Base-by-base conservation (phyloP, 1,139 yeast species). In the Yamadazyma sp. region DNA sequence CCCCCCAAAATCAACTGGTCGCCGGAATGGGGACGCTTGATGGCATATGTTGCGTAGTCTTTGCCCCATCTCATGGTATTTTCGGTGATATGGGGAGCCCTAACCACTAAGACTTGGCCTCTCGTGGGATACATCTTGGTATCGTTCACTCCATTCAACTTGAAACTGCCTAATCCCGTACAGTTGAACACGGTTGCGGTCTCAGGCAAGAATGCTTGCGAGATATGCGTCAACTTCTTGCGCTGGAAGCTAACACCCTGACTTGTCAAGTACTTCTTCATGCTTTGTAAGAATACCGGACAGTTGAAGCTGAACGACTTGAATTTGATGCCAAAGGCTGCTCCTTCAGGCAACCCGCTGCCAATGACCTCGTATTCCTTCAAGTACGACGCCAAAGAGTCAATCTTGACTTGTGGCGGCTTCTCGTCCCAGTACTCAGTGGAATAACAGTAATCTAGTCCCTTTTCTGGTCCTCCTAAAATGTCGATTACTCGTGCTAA, bases 221-320 rank as follows among this genome's bases (percentile, higher is more conserved):
- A 58, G 34, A 84, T 68, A 51, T 81, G 83, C 1, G 65, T 55
- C 31, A 83, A 34, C 24, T 44, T 43, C n/a, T 38, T 34, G 10
- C 50, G 38, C 9, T 33, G 22, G 12, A 49, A 44, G 5, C 17
- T 30, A 11, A 49, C 50, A n/a, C 51, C 53, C 33, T 40, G 22
- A 5, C 31, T n/a, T 12, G 33, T 36, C 10, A 48, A 36, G 38
- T 45, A 47, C n/a, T 25, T 32, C 17, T 46, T 39, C 15, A 49
- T 24, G 5, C 15, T 39, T 12, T 41, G 38, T 2, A 47, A 23
- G 25, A 49, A 47, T 10, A 36, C 17, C 9, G 53, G 89, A 50
- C 87, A 75, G 55, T 80, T 80, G 67, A 84, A 82, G 55, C 80
- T 79, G 80, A 83, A 82, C 0, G 87, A 71, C 17, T 66, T 63